phyloP scores from a whole-genome alignment of 2,329 filamentous ascomycete genomes.

The Mycogone perniciosa region DNA sequence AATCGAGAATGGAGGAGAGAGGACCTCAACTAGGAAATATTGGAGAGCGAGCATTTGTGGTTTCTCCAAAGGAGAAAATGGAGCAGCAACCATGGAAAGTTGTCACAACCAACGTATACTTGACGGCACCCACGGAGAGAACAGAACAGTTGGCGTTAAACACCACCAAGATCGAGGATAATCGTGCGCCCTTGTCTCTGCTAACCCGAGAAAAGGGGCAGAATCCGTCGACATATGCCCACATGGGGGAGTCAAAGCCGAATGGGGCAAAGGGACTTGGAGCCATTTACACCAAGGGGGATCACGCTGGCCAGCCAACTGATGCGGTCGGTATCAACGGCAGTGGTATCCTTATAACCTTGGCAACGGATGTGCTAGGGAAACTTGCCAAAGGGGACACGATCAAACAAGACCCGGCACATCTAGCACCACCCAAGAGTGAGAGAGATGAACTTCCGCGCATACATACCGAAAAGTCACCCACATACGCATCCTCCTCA shows the following conservation, averaged over 20 bases:
- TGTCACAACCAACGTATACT: neutral
- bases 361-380: neutral
- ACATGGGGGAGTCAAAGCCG: neutral
- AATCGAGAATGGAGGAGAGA: constrained; percentile 24
- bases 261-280: neutral
- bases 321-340: neutral
- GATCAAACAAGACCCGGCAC: no score
- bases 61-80: constrained; percentile 1
- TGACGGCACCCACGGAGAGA: neutral
- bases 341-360: constrained; percentile 8
- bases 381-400: neutral
- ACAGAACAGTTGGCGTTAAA: neutral
- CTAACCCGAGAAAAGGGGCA: constrained; percentile 3
- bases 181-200: constrained; percentile 1
- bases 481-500: neutral
- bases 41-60: neutral
- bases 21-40: neutral
- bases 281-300: neutral
- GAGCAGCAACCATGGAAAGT: constrained; percentile 12
- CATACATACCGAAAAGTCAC: neutral
- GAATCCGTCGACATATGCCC: neutral
- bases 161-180: neutral
- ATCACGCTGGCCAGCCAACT: neutral
- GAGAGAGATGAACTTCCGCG: neutral
- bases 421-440: no score